Conservation (phyloP, 225 moss, liverwort and hornwort species). For the Pseudisothecium myosuroides region DNA sequence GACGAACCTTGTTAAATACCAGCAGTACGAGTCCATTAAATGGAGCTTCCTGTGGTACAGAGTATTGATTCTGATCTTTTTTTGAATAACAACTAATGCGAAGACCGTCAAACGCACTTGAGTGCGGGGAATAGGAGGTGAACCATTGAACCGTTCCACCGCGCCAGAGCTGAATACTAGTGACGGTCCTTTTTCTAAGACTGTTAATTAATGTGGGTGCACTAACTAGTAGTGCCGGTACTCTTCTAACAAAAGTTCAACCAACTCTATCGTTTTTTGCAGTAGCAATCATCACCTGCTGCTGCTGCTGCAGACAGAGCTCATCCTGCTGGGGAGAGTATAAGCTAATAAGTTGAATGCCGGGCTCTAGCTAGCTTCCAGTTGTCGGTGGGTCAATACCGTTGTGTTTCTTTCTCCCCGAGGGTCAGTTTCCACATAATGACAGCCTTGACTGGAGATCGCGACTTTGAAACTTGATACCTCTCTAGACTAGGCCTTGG, state of each 20-base stretch:
- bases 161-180: not conserved
- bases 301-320: not conserved
- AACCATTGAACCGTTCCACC: not conserved
- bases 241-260: not conserved
- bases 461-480: not conserved
- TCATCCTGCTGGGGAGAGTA: not conserved
- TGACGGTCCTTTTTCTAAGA: not conserved
- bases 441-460: not conserved
- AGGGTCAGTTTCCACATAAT: not conserved
- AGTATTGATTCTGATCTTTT: not conserved
- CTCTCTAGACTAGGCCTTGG: not conserved
- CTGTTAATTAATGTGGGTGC: not conserved
- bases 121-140: not conserved
- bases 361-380: not conserved
- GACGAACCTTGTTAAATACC: not conserved
- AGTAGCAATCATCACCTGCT: not conserved
- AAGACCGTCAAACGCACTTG: not conserved
- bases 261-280: not conserved
- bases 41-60: not conserved
- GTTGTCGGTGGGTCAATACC: conserved; percentile 15
- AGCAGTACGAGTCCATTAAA: not conserved
- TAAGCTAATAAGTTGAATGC: not conserved
- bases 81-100: not conserved
- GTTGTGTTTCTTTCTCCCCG: not conserved
- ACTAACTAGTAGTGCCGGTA: not conserved